A percentile compares a stretch with the other conserved stretches of the same genome.
Conservation (phyloP, 1,139 yeast species). For the Blastobotrys elegans region DNA sequence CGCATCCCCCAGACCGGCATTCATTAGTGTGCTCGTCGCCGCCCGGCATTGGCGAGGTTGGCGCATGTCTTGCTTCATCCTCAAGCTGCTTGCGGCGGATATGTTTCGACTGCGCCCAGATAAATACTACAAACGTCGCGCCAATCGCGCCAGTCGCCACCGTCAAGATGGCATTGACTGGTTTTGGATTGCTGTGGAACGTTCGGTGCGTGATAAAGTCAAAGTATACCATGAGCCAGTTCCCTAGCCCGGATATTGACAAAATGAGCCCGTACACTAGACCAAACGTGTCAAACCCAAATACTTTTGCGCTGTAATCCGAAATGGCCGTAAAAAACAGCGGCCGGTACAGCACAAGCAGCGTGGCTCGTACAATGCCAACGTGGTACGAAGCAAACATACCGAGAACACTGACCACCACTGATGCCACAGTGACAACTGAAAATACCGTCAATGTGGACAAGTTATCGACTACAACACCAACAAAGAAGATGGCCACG, state of each 20-base stretch:
- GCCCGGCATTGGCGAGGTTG: conserved; percentile 45
- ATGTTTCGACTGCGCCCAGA: conserved; percentile 47
- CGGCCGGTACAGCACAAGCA: conserved; percentile 83
- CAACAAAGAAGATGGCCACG: conserved; percentile 79
- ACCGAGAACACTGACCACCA: conserved; percentile 64
- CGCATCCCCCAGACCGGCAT: conserved; percentile 20
- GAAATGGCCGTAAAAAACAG: conserved; percentile 89
- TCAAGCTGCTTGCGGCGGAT: conserved; percentile 52
- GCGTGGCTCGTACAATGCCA: conserved; percentile 52
- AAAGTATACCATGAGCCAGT: conserved; percentile 56
- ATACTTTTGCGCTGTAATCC: conserved; percentile 86
- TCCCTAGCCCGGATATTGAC: conserved; percentile 73
- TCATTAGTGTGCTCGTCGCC: conserved; percentile 3
- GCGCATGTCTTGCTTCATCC: conserved; percentile 58
- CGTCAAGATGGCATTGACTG: conserved; percentile 59
- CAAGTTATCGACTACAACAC: conserved; percentile 70
- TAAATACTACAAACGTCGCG: conserved; percentile 45
- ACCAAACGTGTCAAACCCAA: conserved; percentile 90
- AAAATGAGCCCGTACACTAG: conserved; percentile 86
- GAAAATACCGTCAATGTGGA: conserved; percentile 56
- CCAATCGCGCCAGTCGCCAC: conserved; percentile 53
- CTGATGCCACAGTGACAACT: conserved; percentile 50
- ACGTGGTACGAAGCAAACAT: conserved; percentile 50
- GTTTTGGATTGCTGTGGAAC: conserved; percentile 70
- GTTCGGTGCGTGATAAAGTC: conserved; percentile 65